A percentile compares a stretch with the other conserved stretches of the same genome.
phyloP scores from a whole-genome alignment of 2,329 filamentous ascomycete genomes.

The Cytospora schulzeri region DNA sequence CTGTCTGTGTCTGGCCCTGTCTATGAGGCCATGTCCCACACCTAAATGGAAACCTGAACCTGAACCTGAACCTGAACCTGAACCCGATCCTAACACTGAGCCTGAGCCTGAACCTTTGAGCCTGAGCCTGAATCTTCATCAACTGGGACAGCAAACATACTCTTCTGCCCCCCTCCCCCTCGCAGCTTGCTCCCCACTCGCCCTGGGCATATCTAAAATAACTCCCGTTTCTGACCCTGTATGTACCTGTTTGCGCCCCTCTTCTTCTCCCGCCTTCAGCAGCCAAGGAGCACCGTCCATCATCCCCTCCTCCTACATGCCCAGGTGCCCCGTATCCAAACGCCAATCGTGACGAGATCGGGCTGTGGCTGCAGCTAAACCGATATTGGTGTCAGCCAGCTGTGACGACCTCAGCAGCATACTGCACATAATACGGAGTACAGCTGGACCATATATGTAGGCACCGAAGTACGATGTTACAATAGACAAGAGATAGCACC shows the following conservation, averaged over 20 bases:
- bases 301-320: too few relatives aligned
- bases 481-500: background rate
- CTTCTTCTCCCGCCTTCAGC: conserved; percentile 20
- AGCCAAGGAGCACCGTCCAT: conserved; percentile 8
- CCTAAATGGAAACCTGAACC: too few relatives aligned
- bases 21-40: background rate
- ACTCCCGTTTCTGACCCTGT: conserved; percentile 4
- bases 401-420: conserved; percentile 17
- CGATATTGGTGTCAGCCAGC: background rate
- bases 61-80: background rate
- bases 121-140: background rate
- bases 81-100: background rate
- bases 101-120: too few relatives aligned
- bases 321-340: conserved; percentile 1
- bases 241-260: conserved; percentile 5
- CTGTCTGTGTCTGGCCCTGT: background rate
- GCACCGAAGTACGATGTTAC: background rate
- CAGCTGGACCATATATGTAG: background rate
- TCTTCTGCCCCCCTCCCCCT: too few relatives aligned
- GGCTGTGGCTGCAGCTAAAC: conserved; percentile 24
- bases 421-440: background rate
- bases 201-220: background rate
- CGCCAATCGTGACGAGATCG: conserved; percentile 17
- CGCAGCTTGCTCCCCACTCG: background rate
- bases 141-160: background rate